Conservation (phyloP, 768 basidiomycete genomes). For the Podaxis rugospora region DNA sequence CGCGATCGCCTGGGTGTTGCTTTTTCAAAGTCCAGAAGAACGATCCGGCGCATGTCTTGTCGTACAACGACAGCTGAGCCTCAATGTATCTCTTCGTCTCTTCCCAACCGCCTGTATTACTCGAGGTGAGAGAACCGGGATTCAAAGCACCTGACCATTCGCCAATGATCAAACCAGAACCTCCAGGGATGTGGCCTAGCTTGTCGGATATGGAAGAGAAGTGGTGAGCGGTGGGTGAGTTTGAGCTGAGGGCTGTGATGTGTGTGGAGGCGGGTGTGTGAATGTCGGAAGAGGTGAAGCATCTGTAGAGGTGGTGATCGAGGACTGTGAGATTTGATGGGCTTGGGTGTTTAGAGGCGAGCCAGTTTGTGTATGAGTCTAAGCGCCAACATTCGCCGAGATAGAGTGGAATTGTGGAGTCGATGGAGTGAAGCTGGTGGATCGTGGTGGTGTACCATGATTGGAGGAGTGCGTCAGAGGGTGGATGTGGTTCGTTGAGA, state of each 20-base stretch:
- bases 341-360: constrained; percentile 26
- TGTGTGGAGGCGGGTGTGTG: constrained; percentile 51
- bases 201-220: constrained; percentile 31
- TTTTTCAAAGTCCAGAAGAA: constrained; percentile 89
- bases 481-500: constrained; percentile 53
- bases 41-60: constrained; percentile 62
- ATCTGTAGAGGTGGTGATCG: constrained; percentile 83
- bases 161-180: constrained; percentile 50
- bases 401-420: constrained; percentile 61
- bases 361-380: constrained; percentile 56
- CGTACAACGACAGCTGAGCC: constrained; percentile 66
- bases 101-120: constrained; percentile 15
- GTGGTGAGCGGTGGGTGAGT: constrained; percentile 28
- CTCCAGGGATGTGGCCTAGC: constrained; percentile 29
- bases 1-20: constrained; percentile 55
- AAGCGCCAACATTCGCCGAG: constrained; percentile 75
- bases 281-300: constrained; percentile 63
- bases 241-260: constrained; percentile 39
- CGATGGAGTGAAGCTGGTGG: constrained; percentile 42
- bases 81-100: constrained; percentile 45
- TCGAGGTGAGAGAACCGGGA: constrained; percentile 45
- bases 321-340: constrained; percentile 45
- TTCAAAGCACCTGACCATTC: constrained; percentile 81
- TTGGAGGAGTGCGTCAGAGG: constrained; percentile 46
- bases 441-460: constrained; percentile 63